phyloP scores from a whole-genome alignment of 2,329 filamentous ascomycete genomes.

The Exophiala sp. region DNA sequence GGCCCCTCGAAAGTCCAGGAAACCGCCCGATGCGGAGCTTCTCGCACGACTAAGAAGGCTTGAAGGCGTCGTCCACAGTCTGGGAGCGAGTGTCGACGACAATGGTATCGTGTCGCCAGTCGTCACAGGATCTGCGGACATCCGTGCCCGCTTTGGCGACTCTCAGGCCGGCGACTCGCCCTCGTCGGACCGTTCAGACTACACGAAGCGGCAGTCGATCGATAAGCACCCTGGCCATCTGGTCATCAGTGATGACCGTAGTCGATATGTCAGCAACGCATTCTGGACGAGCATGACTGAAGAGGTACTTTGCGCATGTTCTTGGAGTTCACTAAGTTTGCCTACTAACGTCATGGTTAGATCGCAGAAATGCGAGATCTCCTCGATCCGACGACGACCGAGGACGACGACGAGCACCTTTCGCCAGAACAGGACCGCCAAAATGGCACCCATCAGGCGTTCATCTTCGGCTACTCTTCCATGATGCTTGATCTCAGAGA shows the following conservation, averaged over 20 bases:
- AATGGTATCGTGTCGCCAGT: conserved; percentile 23
- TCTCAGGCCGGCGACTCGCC: conserved; percentile 7
- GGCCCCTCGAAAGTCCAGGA: conserved; percentile 57
- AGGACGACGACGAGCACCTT: conserved; percentile 50
- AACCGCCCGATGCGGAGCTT: conserved; percentile 58
- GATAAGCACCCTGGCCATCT: conserved; percentile 54
- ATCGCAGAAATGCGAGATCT: conserved; percentile 62
- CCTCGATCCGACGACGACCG: conserved; percentile 55
- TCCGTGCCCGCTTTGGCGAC: conserved; percentile 19
- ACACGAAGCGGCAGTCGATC: conserved; percentile 22
- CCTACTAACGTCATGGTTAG: conserved; percentile 30
- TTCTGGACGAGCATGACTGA: conserved; percentile 61
- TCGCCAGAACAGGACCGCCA: conserved; percentile 44
- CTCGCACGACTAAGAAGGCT: conserved; percentile 56
- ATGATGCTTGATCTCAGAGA: conserved; percentile 53
- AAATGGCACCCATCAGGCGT: conserved; percentile 52
- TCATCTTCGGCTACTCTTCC: conserved; percentile 59
- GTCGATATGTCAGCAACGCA: conserved; percentile 60
- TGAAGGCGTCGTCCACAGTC: conserved; percentile 59
- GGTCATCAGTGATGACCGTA: conserved; percentile 58
- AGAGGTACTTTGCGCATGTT: conserved; percentile 43
- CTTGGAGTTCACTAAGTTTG: conserved; percentile 1
- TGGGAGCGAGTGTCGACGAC: conserved; percentile 48
- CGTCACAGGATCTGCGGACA: conserved; percentile 11
- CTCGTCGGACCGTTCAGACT: conserved; percentile 12